Evolutionary conservation across 768 basidiomycete species (phyloP), one percentile per base, ranked within the genome.

Genomic region (Mycena metata): DNA sequence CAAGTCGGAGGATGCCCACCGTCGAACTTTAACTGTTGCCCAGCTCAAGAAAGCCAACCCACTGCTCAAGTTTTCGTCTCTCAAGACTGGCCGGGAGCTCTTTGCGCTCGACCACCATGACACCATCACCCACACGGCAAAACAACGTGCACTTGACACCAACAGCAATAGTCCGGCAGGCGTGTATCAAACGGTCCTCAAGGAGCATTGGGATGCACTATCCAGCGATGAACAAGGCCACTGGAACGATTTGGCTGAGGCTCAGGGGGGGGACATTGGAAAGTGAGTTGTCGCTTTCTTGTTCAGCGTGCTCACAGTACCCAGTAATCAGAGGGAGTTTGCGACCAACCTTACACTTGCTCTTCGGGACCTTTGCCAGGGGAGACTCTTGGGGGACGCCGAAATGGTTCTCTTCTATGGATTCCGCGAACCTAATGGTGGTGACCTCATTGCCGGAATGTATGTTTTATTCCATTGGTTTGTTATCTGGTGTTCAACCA

Each of bases 361-460:
- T 19, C 21, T 60, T 4, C 60, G 50, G 23, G 50, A 55, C 21
- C 47, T 66, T 4, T 66, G 64, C 41, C 46, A 52, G 13, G 64
- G 64, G 2, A 36, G 17, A 3, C 9, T 66, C 23, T 12, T 66
- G 8, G 64, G 64, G 5, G 50, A 52, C 15, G 64, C 64, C 9
- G 64, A 66, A 33, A 66, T 66, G 64, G 11, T 60, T 21, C 33
- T 66, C 11, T 66, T 66, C 41, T 66, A 66, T 17, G 64, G 26
- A 3, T 66, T 66, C 54, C 64, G 64, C 3, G 64, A 60, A 5
- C 39, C 64, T 19, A 17, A 30, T 30, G 30, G 7, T 12, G 64
- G 64, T 16, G 64, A 66, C 15, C 64, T 66, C 16, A 9, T 35
- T 10, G 41, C 57, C 51, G 60, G 60, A 42, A 60, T 47, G 60